Evolutionary conservation across 1,139 yeast species (phyloP).

Genomic region (Suhomyces bolitotheri): DNA sequence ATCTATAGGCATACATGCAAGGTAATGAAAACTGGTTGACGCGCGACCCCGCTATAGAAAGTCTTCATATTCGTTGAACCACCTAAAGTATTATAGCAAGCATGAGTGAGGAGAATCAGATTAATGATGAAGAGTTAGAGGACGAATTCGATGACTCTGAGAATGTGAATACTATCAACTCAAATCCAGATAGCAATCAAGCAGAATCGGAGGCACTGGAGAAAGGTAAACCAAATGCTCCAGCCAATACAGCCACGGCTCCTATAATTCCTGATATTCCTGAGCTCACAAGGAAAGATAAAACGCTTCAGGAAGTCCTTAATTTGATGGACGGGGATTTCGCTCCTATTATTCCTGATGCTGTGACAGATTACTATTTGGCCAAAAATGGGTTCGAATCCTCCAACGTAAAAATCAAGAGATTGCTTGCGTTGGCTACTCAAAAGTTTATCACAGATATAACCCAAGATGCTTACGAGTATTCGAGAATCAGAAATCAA

Average conservation of each 20-base stretch:
- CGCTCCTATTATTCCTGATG: constrained; percentile 96
- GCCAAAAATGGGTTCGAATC: constrained; percentile 88
- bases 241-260: constrained; percentile 5
- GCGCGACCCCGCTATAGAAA: no score
- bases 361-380: constrained; percentile 92
- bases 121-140: constrained; percentile 35
- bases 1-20: no score
- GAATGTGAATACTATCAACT: constrained; percentile 4
- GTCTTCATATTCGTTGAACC: no score
- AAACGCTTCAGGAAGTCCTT: constrained; percentile 80
- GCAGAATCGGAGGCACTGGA: constrained; percentile 1
- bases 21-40: not conserved
- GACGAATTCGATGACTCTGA: constrained; percentile 21
- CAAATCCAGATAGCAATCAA: not conserved
- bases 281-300: constrained; percentile 78
- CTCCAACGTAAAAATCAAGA: constrained; percentile 74
- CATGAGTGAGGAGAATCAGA: constrained; percentile 13
- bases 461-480: constrained; percentile 96
- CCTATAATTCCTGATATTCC: constrained; percentile 54
- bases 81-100: not conserved
- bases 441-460: constrained; percentile 93
- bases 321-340: constrained; percentile 85
- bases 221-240: not conserved
- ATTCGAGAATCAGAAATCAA: constrained; percentile 83
- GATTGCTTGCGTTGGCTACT: constrained; percentile 89